phyloP scores from a whole-genome alignment of 805 yeast species.

The Phaffomyces antillensis region DNA sequence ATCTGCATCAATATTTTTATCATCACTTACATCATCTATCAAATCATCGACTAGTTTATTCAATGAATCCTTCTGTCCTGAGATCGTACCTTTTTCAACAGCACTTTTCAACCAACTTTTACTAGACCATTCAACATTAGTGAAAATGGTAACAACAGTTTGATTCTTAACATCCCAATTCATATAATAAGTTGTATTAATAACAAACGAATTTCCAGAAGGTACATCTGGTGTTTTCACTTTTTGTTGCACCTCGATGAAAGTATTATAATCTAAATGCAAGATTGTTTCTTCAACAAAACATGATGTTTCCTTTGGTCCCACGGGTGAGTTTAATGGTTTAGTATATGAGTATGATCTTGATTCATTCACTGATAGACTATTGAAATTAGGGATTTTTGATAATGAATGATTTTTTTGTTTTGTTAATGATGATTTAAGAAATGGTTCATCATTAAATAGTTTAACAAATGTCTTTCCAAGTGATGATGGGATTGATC shows the following conservation, averaged over 20 bases:
- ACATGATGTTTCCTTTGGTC: constrained; percentile 72
- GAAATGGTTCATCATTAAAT: constrained; percentile 53
- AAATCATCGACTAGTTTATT: constrained; percentile 37
- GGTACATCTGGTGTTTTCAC: constrained; percentile 82
- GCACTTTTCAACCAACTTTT: constrained; percentile 75
- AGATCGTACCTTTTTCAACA: constrained; percentile 65
- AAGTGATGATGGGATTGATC: constrained; percentile 2
- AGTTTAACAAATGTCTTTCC: constrained; percentile 49
- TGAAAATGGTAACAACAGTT: constrained; percentile 47
- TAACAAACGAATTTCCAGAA: constrained; percentile 60
- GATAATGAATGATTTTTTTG: constrained; percentile 61
- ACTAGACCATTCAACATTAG: constrained; percentile 62
- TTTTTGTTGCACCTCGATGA: constrained; percentile 43
- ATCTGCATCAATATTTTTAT: too few species aligned
- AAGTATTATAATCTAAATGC: constrained; percentile 39
- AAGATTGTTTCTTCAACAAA: constrained; percentile 53
- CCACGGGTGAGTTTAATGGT: constrained; percentile 62
- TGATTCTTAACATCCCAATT: constrained; percentile 56
- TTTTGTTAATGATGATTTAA: constrained; percentile 39
- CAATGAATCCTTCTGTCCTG: constrained; percentile 62
- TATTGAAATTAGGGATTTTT: constrained; percentile 34
- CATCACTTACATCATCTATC: constrained; percentile 11
- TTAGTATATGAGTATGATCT: constrained; percentile 54
- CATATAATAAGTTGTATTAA: constrained; percentile 48
- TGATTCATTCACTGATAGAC: constrained; percentile 21